Evolutionary conservation across 2,329 filamentous ascomycete species (phyloP).

Genomic region (Trichoderma simmonsii): DNA sequence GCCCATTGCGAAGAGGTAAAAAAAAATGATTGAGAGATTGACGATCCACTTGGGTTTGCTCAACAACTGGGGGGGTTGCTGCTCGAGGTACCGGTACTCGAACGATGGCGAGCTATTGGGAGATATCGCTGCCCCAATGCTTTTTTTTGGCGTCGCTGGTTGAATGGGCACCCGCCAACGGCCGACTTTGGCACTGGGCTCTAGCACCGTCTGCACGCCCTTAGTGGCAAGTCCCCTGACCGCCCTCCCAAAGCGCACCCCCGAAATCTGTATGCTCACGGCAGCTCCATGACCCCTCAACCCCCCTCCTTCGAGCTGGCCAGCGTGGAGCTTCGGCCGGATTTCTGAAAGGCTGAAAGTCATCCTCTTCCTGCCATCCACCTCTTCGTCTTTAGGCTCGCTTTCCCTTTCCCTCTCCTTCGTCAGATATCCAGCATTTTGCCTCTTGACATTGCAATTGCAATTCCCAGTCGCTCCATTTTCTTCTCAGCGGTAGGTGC

Average conservation of each 20-base stretch:
- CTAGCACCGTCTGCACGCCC: background rate
- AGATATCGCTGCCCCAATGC: slow-evolving; percentile 8
- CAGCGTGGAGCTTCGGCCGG: slow-evolving; percentile 23
- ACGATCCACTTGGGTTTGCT: slow-evolving; percentile 17
- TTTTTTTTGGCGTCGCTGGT: background rate
- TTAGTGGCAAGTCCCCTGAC: slow-evolving; percentile 14
- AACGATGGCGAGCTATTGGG: background rate
- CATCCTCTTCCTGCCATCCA: slow-evolving; percentile 20
- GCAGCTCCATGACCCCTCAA: slow-evolving; percentile 13
- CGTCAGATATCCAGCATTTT: slow-evolving; percentile 13
- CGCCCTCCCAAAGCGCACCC: slow-evolving; percentile 16
- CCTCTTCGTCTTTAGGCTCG: slow-evolving; percentile 10
- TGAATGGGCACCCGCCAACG: slow-evolving; percentile 2
- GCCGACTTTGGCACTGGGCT: background rate
- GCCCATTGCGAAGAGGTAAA: background rate
- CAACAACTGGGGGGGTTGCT: slow-evolving; percentile 14
- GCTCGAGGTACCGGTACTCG: slow-evolving; percentile 16
- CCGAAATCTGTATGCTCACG: slow-evolving; percentile 2
- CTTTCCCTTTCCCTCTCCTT: slow-evolving; percentile 13
- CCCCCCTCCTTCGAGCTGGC: slow-evolving; percentile 14
- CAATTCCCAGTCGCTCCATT: slow-evolving; percentile 6
- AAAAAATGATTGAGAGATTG: slow-evolving; percentile 6
- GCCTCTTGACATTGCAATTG: slow-evolving; percentile 14
- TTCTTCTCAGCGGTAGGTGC: slow-evolving; percentile 9
- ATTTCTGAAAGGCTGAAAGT: slow-evolving; percentile 25